Conservation (phyloP, 345 rosid genomes). For the Hypericum perforatum region DNA sequence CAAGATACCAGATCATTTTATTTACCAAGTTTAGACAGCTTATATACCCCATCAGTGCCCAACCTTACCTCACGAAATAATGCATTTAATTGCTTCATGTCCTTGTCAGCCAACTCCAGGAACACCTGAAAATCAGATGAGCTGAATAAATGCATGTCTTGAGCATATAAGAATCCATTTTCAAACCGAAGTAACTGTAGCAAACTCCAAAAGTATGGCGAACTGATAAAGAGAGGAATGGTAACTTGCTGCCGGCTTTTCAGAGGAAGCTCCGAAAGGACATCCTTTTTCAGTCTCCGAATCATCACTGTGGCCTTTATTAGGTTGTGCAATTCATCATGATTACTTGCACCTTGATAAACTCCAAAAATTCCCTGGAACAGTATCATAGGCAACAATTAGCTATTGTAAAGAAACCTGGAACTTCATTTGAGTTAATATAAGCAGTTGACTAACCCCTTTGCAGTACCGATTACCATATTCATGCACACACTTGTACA, state of each 20-base stretch:
- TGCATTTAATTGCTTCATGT: constrained; percentile 67
- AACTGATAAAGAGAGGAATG: neutral
- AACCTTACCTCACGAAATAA: constrained; percentile 71
- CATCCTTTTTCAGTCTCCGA: constrained; percentile 90
- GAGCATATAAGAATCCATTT: neutral
- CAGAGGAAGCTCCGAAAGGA: constrained; percentile 72
- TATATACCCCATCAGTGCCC: constrained; percentile 2
- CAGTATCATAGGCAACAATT: constrained; percentile 9
- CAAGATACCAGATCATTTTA: neutral
- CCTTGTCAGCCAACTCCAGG: constrained; percentile 70
- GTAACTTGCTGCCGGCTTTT: constrained; percentile 90
- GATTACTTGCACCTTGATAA: constrained; percentile 94
- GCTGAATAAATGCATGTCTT: neutral
- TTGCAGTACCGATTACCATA: constrained; percentile 85
- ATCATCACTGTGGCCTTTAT: constrained; percentile 97
- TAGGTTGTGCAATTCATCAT: constrained; percentile 92
- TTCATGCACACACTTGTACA: constrained; percentile 69
- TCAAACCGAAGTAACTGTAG: neutral
- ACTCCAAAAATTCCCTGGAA: constrained; percentile 68
- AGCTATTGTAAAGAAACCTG: neutral
- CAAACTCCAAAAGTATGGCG: neutral
- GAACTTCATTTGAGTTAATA: neutral
- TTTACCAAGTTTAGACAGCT: constrained; percentile 2
- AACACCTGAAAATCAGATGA: constrained; percentile 53
- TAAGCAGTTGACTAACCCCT: constrained; percentile 47